phyloP scores from a whole-genome alignment of 2,329 filamentous ascomycete species.

The Colletotrichum tanaceti region DNA sequence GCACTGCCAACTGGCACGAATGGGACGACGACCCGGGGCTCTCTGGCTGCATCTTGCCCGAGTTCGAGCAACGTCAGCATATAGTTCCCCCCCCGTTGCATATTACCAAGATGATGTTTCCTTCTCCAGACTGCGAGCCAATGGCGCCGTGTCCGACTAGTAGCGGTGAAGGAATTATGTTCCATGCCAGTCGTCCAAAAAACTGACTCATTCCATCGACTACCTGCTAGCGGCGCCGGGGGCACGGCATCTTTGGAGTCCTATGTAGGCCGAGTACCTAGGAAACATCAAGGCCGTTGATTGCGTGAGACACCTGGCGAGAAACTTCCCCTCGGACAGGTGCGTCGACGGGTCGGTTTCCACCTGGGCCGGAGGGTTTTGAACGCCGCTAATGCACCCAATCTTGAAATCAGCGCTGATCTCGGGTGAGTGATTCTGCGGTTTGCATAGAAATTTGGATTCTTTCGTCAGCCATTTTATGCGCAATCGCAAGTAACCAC shows the following conservation, averaged over 20 bases:
- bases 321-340: slow-evolving; percentile 3
- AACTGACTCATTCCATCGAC: slow-evolving; percentile 38
- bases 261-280: neutral
- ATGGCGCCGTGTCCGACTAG: slow-evolving; percentile 21
- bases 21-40: slow-evolving; percentile 7
- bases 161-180: slow-evolving; percentile 34
- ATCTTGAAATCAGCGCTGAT: slow-evolving; percentile 27
- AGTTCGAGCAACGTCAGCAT: slow-evolving; percentile 28
- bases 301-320: neutral
- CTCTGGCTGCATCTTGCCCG: slow-evolving; percentile 20
- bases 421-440: slow-evolving; percentile 6
- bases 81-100: slow-evolving; percentile 28
- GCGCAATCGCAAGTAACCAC: neutral
- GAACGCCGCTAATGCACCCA: slow-evolving; percentile 31
- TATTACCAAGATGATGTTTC: neutral
- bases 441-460: slow-evolving; percentile 1
- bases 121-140: slow-evolving; percentile 21
- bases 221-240: slow-evolving; percentile 31
- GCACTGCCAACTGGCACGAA: slow-evolving; percentile 31
- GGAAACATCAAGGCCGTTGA: slow-evolving; percentile 3
- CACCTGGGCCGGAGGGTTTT: slow-evolving; percentile 16
- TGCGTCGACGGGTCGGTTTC: slow-evolving; percentile 5
- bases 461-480: neutral
- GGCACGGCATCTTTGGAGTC: slow-evolving; percentile 16
- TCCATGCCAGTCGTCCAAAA: slow-evolving; percentile 16